phyloP scores from a whole-genome alignment of 1,284 basidiomycete genomes.

The Calocybe gambosa region DNA sequence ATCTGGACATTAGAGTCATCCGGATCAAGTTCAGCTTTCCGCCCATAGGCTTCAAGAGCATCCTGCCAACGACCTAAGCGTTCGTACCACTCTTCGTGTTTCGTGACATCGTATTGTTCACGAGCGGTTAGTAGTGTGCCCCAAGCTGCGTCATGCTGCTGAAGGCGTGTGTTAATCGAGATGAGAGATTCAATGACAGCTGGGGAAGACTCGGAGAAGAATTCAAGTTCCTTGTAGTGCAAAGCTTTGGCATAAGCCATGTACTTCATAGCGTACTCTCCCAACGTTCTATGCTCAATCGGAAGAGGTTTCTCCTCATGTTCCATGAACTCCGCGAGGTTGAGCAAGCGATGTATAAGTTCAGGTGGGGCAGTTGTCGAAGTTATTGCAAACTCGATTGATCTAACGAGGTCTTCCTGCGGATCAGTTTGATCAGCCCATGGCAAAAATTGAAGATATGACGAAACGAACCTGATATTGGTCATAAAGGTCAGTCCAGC shows the following conservation, averaged over 20 bases:
- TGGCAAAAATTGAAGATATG: constrained; percentile 1
- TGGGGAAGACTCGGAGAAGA: constrained; percentile 85
- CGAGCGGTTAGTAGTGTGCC: constrained; percentile 87
- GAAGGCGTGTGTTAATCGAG: constrained; percentile 94
- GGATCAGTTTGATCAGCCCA: background rate
- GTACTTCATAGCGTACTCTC: constrained; percentile 91
- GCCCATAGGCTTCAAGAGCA: constrained; percentile 84
- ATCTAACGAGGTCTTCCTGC: constrained; percentile 89
- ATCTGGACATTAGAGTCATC: constrained; percentile 69
- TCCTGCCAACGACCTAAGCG: constrained; percentile 96
- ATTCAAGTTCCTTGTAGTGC: constrained; percentile 99
- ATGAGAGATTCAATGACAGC: constrained; percentile 93
- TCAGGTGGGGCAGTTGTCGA: constrained; percentile 79
- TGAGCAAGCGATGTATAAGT: constrained; percentile 89
- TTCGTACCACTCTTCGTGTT: constrained; percentile 98
- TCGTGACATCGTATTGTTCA: constrained; percentile 78
- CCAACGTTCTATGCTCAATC: constrained; percentile 90
- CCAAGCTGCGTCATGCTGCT: constrained; percentile 96
- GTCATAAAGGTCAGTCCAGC: constrained; percentile 96
- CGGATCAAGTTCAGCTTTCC: constrained; percentile 67
- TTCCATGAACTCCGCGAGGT: constrained; percentile 99
- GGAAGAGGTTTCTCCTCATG: constrained; percentile 97
- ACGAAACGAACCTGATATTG: constrained; percentile 74
- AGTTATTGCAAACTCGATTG: constrained; percentile 87
- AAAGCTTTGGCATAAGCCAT: constrained; percentile 97